These are phyloP conservation scores for Ciborinia camelliae DNA, from an alignment of 2,329 filamentous ascomycete genomes.

Conservation along the genomic window DNA sequence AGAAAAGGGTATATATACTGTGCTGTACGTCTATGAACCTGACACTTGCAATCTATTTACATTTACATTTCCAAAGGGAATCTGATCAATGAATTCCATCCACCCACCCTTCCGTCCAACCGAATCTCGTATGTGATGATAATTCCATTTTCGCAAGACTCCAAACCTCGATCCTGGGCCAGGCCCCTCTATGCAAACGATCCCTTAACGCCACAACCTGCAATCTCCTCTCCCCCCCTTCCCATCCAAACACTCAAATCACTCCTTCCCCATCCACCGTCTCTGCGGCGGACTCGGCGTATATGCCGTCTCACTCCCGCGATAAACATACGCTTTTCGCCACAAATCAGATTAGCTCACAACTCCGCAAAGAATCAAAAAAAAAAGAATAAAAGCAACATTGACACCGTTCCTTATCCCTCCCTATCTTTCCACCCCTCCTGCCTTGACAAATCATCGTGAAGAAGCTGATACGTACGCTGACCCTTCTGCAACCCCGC, in stretches of 20 bases:
- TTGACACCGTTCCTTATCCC: background rate
- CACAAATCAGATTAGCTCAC: constrained; percentile 8
- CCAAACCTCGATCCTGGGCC: too few relatives aligned
- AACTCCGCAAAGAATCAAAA: background rate
- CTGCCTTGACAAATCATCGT: background rate
- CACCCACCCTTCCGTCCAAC: background rate
- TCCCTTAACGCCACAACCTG: background rate
- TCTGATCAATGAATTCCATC: background rate
- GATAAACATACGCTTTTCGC: constrained; percentile 19
- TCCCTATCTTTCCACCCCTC: background rate
- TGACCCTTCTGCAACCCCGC: constrained; percentile 38
- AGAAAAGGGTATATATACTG: background rate
- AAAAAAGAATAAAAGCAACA: background rate
- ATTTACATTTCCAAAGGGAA: background rate
- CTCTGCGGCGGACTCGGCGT: constrained; percentile 16
- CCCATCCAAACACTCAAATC: background rate
- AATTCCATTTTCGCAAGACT: background rate
- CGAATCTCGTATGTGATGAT: background rate
- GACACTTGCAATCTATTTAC: background rate
- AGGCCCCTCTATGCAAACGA: too few relatives aligned
- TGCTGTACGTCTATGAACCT: background rate
- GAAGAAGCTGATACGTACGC: constrained; percentile 28
- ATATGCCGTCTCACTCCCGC: constrained; percentile 12
- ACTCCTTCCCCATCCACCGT: background rate
- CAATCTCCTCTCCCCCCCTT: background rate